Evolutionary conservation across 1,284 basidiomycete genomes (phyloP).

Genomic region (Mycosarcoma maydis): DNA sequence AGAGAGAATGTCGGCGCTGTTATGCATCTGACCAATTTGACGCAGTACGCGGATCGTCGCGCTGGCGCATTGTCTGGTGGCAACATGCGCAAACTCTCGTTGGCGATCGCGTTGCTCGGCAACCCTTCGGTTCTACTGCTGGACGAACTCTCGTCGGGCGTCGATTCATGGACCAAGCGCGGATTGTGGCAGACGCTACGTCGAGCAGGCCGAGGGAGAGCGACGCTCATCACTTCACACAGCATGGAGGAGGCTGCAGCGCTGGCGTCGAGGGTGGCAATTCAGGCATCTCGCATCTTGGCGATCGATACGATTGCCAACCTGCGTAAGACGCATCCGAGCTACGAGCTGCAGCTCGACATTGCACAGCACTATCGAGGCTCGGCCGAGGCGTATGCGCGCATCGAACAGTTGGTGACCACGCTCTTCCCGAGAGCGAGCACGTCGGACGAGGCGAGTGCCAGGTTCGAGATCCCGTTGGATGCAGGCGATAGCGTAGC

Average conservation of each 20-base stretch:
- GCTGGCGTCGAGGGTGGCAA: constrained; percentile 70
- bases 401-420: constrained; percentile 74
- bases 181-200: constrained; percentile 81
- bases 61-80: constrained; percentile 80
- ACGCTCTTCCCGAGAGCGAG: constrained; percentile 73
- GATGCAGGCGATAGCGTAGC: constrained; percentile 75
- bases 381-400: constrained; percentile 68
- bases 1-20: constrained; percentile 73
- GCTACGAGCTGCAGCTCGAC: constrained; percentile 81
- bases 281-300: constrained; percentile 44
- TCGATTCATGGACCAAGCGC: constrained; percentile 83
- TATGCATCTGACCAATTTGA: constrained; percentile 74
- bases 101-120: constrained; percentile 82
- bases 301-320: constrained; percentile 76
- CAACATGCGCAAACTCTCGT: constrained; percentile 75
- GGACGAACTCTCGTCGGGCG: constrained; percentile 83
- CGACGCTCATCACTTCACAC: constrained; percentile 71
- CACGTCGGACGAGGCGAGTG: constrained; percentile 79
- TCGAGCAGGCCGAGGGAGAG: constrained; percentile 70
- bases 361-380: constrained; percentile 69
- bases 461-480: constrained; percentile 79
- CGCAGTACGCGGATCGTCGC: constrained; percentile 75
- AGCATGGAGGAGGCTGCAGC: constrained; percentile 86
- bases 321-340: constrained; percentile 75
- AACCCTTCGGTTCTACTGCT: constrained; percentile 81